Evolutionary conservation across 2,329 filamentous ascomycete species (phyloP), one percentile per base, ranked within the genome.

Genomic region (Coniella lustricola): DNA sequence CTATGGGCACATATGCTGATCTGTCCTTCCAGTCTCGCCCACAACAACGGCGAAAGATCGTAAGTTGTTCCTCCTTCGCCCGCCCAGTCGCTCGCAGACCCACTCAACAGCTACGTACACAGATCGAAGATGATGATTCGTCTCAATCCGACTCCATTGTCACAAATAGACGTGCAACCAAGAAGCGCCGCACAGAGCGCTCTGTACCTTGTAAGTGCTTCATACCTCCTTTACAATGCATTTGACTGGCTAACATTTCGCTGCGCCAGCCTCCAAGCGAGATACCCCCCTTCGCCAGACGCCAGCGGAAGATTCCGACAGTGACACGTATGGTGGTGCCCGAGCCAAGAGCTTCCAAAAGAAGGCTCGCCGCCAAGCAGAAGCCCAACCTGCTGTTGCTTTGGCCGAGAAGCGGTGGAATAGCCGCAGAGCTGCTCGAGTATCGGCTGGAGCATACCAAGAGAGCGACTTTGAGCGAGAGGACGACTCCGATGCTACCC

Each of bases 341-440:
- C 83, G 84, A 50, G 81, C 79, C 51, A 84, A 82, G 58, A 82
- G 74, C 49, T 67, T 74, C 35, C 82, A 78, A 55, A 93, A 90
- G 69, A 90, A 88, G 64, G 87, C 88, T 53, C 85, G 85, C 48
- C 82, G 84, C 52, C 80, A 86, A 61, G 74, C 84, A 50, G 78
- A 89, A 62, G 76, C 82, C 20, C 79, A 84, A 58, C 77, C 81
- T 12, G 76, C 80, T 35, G 76, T 85, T 7, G 74, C 82, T 4
- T 79, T 84, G 58, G 79, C 80, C 49, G 90, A 95, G 69, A 87
- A 95, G 62, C 85, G 91, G 55, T 96, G 95, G 79, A 95, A 90
- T 7, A 93, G 85, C 46, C 79, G 91, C 52, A 85, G 88, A 54
- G 87, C 89, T 46, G 86, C 86, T 13, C 88, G 88, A 62, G 76